Percentiles rank a stretch among this genome's conserved stretches.
phyloP scores from a whole-genome alignment of 352 stramenopile genomes.

The Blastocystis sp. region DNA sequence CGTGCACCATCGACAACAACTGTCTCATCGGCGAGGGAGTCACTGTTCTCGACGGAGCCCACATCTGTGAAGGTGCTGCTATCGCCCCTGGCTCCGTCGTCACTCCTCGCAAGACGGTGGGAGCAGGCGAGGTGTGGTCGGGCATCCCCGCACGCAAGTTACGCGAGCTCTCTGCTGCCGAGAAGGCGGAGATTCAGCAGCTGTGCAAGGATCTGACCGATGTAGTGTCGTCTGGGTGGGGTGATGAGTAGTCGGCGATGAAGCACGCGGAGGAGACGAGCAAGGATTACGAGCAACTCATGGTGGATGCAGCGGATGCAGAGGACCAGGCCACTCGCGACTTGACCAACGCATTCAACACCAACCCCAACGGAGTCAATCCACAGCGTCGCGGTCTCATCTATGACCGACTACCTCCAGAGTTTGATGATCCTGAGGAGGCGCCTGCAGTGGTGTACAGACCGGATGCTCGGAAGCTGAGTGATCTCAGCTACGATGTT shows the following conservation, averaged over 20 bases:
- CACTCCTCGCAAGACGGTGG: conserved; percentile 50
- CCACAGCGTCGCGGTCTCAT: conserved; percentile 48
- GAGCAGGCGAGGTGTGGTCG: conserved; percentile 27
- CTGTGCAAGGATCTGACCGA: conserved; percentile 1
- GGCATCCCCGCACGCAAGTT: conserved; percentile 51
- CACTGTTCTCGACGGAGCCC: conserved; percentile 39
- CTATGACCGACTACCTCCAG: conserved; percentile 42
- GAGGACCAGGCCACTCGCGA: conserved; percentile 33
- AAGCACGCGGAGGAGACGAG: not conserved
- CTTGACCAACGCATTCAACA: conserved; percentile 17
- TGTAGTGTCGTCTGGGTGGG: not conserved
- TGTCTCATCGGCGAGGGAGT: conserved; percentile 51
- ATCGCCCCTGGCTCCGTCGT: conserved; percentile 56
- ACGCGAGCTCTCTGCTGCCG: conserved; percentile 16
- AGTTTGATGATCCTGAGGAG: conserved; percentile 29
- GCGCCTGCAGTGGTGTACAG: conserved; percentile 19
- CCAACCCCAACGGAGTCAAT: conserved; percentile 27
- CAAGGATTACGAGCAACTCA: conserved; percentile 17
- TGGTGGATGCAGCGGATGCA: conserved; percentile 29
- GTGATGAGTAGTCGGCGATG: conserved; percentile 15
- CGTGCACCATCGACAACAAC: conserved; percentile 59
- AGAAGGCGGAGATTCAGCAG: conserved; percentile 47
- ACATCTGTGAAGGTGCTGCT: conserved; percentile 37
- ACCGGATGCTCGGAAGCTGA: not conserved
- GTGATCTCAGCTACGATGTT: conserved; percentile 40